Conservation (phyloP, 73 alveolate species). For the Paramecium caudatum region DNA sequence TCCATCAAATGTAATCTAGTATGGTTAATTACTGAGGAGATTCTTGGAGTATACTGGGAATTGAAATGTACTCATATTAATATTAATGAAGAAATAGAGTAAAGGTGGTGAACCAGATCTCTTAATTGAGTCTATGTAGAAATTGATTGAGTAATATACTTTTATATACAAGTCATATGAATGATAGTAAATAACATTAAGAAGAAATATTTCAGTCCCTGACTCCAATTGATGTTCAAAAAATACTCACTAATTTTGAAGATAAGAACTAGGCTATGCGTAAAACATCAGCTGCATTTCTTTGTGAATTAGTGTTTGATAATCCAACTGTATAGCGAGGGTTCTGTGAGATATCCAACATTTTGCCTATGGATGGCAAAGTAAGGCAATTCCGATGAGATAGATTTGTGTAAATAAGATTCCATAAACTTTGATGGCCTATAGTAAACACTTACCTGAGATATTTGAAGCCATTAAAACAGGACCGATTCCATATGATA, state of each 20-base stretch:
- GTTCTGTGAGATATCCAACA: conserved; percentile 71
- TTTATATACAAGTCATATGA: conserved; percentile 64
- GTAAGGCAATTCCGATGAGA: not conserved
- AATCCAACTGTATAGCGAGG: conserved; percentile 68
- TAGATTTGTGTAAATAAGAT: conserved; percentile 76
- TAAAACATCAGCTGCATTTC: conserved; percentile 71
- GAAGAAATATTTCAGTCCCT: conserved; percentile 75
- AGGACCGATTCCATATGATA: conserved; percentile 70
- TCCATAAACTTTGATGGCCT: conserved; percentile 50
- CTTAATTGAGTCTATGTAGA: conserved; percentile 49
- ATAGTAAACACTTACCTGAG: conserved; percentile 64
- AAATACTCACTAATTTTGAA: conserved; percentile 71
- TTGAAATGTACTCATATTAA: not conserved
- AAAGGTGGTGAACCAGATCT: conserved; percentile 54
- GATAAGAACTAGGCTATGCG: conserved; percentile 66
- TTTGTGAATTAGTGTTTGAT: conserved; percentile 73
- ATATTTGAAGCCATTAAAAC: conserved; percentile 67
- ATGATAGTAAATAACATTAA: conserved; percentile 73
- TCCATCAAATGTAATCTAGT: not conserved
- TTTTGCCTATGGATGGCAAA: conserved; percentile 76
- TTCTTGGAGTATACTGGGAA: not conserved
- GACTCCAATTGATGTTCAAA: conserved; percentile 64
- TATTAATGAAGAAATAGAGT: conserved; percentile 28
- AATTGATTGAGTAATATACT: conserved; percentile 61
- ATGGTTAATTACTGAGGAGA: conserved; percentile 7